phyloP scores from a whole-genome alignment of 2,329 filamentous ascomycete genomes.

The Xylaria sp. region DNA sequence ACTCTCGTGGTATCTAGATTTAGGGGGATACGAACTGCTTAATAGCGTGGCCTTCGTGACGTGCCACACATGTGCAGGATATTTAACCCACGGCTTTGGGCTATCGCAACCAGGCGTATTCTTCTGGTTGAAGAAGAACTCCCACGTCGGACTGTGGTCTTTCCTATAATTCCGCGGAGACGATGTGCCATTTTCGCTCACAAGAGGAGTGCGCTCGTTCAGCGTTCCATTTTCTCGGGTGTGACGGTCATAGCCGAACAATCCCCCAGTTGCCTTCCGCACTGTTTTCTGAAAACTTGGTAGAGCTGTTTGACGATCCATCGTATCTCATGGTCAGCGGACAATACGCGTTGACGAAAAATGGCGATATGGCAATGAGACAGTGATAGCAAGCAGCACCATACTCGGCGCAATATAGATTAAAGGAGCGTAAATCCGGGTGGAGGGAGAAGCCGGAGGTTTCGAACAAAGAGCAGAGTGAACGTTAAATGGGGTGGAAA shows the following conservation, averaged over 20 bases:
- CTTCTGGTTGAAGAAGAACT: conserved; percentile 62
- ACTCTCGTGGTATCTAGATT: neutral
- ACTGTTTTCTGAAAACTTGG: conserved; percentile 45
- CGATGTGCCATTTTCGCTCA: conserved; percentile 37
- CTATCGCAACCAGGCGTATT: conserved; percentile 65
- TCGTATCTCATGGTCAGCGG: conserved; percentile 47
- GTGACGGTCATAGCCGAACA: conserved; percentile 27
- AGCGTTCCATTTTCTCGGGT: conserved; percentile 43
- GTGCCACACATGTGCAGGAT: conserved; percentile 63
- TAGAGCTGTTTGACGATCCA: conserved; percentile 46
- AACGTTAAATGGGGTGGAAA: neutral
- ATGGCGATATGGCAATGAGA: conserved; percentile 10
- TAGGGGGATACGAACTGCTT: conserved; percentile 62
- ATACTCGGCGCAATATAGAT: conserved; percentile 15
- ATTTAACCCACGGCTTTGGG: conserved; percentile 58
- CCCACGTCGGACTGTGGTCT: conserved; percentile 47
- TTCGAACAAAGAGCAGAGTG: conserved; percentile 22
- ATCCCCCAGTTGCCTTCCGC: conserved; percentile 41
- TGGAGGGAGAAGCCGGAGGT: neutral
- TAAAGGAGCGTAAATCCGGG: neutral
- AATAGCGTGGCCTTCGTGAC: conserved; percentile 67
- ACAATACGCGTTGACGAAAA: conserved; percentile 24
- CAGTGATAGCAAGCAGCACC: conserved; percentile 15
- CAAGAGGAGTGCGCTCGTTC: conserved; percentile 46
- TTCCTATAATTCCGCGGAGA: conserved; percentile 40